Conservation (phyloP, 2,329 filamentous ascomycete species). For the Arthrobotrys sphaeroides region DNA sequence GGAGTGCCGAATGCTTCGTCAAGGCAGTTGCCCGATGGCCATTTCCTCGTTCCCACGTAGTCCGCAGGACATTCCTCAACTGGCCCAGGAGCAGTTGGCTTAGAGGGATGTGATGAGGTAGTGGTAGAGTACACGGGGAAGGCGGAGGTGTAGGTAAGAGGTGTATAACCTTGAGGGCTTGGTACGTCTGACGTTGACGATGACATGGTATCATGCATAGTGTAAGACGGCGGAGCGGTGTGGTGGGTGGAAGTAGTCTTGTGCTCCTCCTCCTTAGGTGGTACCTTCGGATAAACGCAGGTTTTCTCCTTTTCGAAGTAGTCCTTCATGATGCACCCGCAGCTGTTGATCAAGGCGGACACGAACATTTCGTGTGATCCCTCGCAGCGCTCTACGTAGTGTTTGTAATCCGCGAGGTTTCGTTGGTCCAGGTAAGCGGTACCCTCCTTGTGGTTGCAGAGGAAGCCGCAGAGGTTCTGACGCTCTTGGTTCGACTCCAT, state of each 20-base stretch:
- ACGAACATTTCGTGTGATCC: neutral
- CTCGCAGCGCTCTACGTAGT: no score
- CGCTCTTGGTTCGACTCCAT: neutral
- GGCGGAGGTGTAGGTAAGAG: neutral
- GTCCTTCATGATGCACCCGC: neutral
- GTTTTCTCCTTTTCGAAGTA: neutral
- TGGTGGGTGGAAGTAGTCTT: neutral
- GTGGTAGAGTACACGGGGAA: neutral
- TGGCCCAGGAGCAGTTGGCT: neutral
- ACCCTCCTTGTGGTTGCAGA: neutral
- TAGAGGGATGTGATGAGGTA: neutral
- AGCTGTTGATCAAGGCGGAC: neutral
- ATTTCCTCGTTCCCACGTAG: neutral
- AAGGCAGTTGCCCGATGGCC: conserved; percentile 30
- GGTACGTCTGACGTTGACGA: neutral
- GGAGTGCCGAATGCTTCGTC: conserved; percentile 4
- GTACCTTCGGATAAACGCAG: neutral
- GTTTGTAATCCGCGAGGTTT: no score
- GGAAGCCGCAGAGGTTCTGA: neutral
- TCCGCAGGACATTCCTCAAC: conserved; percentile 16
- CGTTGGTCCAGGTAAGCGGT: neutral
- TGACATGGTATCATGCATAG: no score
- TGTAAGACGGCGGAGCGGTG: neutral
- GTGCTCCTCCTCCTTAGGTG: no score
- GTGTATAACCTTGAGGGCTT: neutral